Percentiles rank a stretch among this genome's conserved stretches.
Evolutionary conservation across 371 early-diverging fungal species (phyloP).

Genomic region (Mortierella sp.): DNA sequence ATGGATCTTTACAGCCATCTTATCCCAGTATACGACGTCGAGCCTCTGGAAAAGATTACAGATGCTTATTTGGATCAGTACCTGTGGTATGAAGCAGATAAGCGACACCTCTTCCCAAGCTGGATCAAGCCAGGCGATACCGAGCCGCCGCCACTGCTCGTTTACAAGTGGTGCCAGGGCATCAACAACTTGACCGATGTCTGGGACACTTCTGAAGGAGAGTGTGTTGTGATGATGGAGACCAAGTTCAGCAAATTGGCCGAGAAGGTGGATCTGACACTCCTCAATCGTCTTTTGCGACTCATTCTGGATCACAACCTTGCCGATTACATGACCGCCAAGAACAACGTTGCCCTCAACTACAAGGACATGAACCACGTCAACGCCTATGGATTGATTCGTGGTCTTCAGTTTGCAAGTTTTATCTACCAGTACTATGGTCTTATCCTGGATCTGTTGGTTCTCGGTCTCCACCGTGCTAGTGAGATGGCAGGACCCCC

Average conservation of each 20-base stretch:
- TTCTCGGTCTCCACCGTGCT: constrained; percentile 96
- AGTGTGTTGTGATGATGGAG: constrained; percentile 96
- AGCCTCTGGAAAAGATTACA: constrained; percentile 98
- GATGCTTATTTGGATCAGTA: constrained; percentile 99
- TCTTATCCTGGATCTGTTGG: constrained; percentile 93
- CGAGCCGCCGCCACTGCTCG: constrained; percentile 96
- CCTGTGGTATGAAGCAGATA: constrained; percentile 97
- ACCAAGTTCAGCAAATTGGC: constrained; percentile 91
- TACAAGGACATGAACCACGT: constrained; percentile 99
- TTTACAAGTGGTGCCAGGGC: constrained; percentile 98
- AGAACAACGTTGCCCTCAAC: constrained; percentile 96
- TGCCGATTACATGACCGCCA: constrained; percentile 99
- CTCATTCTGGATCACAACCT: constrained; percentile 98
- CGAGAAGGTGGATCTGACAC: constrained; percentile 97
- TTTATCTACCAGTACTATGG: constrained; percentile 99
- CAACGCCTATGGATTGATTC: constrained; percentile 96
- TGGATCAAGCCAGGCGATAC: constrained; percentile 99
- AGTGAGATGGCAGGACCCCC: constrained; percentile 98
- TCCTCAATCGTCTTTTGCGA: constrained; percentile 94
- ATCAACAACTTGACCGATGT: constrained; percentile 95
- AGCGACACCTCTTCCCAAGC: constrained; percentile 91
- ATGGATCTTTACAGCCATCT: constrained; percentile 97
- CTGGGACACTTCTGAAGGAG: constrained; percentile 94
- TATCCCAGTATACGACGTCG: constrained; percentile 97
- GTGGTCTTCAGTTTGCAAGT: constrained; percentile 98